A percentile compares a stretch with the other conserved stretches of the same genome.
Conservation (phyloP, 805 yeast species). For the Brettanomyces custersianus region DNA sequence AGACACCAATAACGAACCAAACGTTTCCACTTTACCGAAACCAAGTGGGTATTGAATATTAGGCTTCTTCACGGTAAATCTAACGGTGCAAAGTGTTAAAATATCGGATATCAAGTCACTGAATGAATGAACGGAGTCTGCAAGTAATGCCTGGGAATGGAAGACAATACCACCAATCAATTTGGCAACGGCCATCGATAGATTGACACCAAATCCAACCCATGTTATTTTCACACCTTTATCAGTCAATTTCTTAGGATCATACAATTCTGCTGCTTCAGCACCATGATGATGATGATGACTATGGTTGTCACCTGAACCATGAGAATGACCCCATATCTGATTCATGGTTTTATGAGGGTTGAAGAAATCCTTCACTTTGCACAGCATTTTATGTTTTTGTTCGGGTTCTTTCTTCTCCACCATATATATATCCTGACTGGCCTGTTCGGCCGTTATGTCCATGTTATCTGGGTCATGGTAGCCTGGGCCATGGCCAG, state of each 20-base stretch:
- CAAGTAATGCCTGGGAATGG: conserved; percentile 90
- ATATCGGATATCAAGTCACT: conserved; percentile 88
- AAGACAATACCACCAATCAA: conserved; percentile 84
- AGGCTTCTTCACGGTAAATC: conserved; percentile 57
- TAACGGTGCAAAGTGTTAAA: conserved; percentile 81
- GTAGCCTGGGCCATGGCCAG: no score
- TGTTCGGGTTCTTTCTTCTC: conserved; percentile 15
- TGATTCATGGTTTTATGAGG: conserved; percentile 27
- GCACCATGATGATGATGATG: conserved; percentile 34
- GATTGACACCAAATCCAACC: conserved; percentile 79
- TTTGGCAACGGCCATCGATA: conserved; percentile 79
- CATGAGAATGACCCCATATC: conserved; percentile 10
- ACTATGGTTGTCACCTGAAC: conserved; percentile 16
- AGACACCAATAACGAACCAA: conserved; percentile 86
- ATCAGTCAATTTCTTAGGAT: conserved; percentile 42
- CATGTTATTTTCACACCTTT: conserved; percentile 92
- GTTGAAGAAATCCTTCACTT: conserved; percentile 25
- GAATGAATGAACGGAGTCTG: conserved; percentile 91
- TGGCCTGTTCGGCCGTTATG: conserved; percentile 22
- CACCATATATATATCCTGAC: conserved; percentile 2
- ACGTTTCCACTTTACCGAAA: conserved; percentile 85
- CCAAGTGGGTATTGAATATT: conserved; percentile 68
- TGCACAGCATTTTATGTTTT: conserved; percentile 17
- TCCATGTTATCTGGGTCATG: conserved; percentile 3
- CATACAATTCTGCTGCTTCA: conserved; percentile 35